Evolutionary conservation across 306 rosid species (phyloP), one percentile per base, ranked within the genome.

Genomic region (Rosa multiflora): DNA sequence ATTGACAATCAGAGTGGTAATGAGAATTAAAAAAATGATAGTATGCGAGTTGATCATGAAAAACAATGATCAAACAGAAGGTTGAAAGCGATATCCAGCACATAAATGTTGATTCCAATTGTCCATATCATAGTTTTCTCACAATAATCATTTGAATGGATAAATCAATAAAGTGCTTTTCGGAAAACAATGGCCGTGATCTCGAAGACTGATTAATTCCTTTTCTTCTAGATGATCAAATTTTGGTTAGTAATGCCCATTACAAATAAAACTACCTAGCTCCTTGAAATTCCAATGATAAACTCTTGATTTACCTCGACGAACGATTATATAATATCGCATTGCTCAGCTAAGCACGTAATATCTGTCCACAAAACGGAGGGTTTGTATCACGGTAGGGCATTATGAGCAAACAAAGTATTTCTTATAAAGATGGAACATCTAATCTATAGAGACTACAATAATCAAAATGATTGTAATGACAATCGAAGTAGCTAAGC

Each of bases 1-100:
- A 23, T 47, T 17, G 12, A 14, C 23, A 10, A 32, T 63, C 40
- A 8, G 40, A 44, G 26, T 20, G 37, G 17, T 39, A 14, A 56
- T 78, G 71, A 70, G 71, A 43, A 6, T 66, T 44, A 55, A 75
- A 26, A 26, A 32, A 70, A 70, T 13, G 84, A 81, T 48, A 18
- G 55, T 63, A 35, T 14, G 53, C 32, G 43, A 76, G 32, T 63
- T 75, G 40, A 49, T 42, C 69, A 48, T 32, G 32, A 39, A 32
- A 48, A 18, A 59, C 5, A 5, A 13, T 21, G 44, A 74, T 2
- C n/a, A 46, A 43, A 32, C 71, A 37, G 43, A 56, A 15, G 53
- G 69, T 8, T 26, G 79, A 66, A 80, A 53, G 80, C 56, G 68
- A 39, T n/a, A 20, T 56, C 62, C 17, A 55, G 72, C 76, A 58